Evolutionary conservation across 768 basidiomycete genomes (phyloP), one percentile per base, ranked within the genome.

Genomic region (Tricholoma saponaceum): DNA sequence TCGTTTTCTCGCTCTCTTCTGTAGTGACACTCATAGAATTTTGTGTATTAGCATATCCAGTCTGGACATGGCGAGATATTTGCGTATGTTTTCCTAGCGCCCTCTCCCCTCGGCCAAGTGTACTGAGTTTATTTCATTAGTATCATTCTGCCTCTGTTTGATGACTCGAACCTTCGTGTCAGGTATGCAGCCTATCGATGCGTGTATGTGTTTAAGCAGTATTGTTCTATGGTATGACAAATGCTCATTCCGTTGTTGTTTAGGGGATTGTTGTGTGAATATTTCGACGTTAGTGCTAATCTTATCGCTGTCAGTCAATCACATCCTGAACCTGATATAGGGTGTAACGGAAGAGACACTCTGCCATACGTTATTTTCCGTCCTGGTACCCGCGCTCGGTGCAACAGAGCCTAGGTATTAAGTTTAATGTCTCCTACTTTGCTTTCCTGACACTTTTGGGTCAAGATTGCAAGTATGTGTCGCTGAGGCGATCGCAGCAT

Each of bases 191-290:
- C 92, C 43, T 90, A 90, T 72, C 92, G 94, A 74, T 92, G 90
- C 78, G 76, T 92, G 90, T 92, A 77, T 63, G 78, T 77, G 12
- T 3, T 28, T 28, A 8, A 28, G 8, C 28, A 35, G n/a, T n/a
- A 35, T 35, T 12, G 2, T 35, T 35, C 14, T 3, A 35, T 35
- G 4, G 6, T 6, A 35, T 9, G 33, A 3, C 33, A 35, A 44
- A 50, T 52, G 30, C 51, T 35, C 52, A 43, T 1, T 25, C 39
- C 54, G 14, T 25, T 46, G 58, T 20, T 22, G 8, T 37, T 28
- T 62, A 90, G 92, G 49, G 92, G 93, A 0, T 92, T 94, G 67
- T 74, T 95, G 4, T 94, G 93, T 67, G 92, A 90, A 4, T 92
- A 95, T 72, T 76, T 93, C 44, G 90, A 92, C n/a, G 75, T 90